A percentile compares a stretch with the other conserved stretches of the same genome.
Evolutionary conservation across 257 asterid species (phyloP).

Genomic region (Przewalskia tangutica): DNA sequence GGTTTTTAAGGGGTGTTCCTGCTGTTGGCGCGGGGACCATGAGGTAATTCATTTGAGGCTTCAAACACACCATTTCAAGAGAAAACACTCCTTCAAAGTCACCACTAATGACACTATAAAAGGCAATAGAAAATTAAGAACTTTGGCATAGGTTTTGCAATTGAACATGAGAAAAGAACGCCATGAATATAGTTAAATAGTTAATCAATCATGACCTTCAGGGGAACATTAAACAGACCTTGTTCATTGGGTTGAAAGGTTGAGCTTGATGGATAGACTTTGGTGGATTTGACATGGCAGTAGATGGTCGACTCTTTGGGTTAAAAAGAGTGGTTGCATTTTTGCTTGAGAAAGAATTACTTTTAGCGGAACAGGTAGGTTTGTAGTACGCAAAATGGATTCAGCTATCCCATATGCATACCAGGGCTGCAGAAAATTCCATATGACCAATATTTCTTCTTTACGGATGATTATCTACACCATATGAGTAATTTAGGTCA

Average conservation of each 20-base stretch:
- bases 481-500: too few relatives aligned
- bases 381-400: constrained; percentile 82
- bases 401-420: constrained; percentile 98
- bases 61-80: constrained; percentile 32
- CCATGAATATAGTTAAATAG: not conserved
- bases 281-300: constrained; percentile 21
- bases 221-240: constrained; percentile 26
- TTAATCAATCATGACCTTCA: not conserved
- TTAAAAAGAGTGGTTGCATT: constrained; percentile 27
- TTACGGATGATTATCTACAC: too few relatives aligned
- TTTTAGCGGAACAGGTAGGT: constrained; percentile 75
- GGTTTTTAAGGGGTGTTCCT: constrained; percentile 17
- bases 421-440: constrained; percentile 62
- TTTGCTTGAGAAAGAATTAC: constrained; percentile 23
- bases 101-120: not conserved
- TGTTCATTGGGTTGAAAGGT: constrained; percentile 35
- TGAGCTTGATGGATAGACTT: constrained; percentile 41
- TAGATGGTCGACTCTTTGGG: constrained; percentile 31
- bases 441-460: too few relatives aligned
- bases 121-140: not conserved
- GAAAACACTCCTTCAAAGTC: not conserved
- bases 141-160: not conserved
- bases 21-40: constrained; percentile 67
- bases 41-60: constrained; percentile 45
- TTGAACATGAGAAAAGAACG: not conserved